Base-by-base conservation (phyloP, 1,139 yeast genomes). In the Taphrina wiesneri region DNA sequence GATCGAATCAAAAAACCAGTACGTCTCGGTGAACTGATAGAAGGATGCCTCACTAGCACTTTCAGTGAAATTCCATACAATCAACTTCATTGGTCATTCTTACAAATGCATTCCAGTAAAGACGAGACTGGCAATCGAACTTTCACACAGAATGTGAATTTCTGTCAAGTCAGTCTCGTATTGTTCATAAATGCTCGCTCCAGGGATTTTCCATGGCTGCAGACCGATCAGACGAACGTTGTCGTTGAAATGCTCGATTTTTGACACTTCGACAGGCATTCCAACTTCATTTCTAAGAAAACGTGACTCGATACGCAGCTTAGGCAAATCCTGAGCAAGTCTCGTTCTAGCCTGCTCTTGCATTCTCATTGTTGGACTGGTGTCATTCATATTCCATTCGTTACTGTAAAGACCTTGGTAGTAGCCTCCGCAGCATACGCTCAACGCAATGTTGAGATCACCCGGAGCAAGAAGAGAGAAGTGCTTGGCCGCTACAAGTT, bases 391-490 rank as follows among this genome's bases (percentile, higher is more conserved):
- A 15, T 43, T 23, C 62, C 62, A 56, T 5, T n/a, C 28, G 32
- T 21, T 21, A 7, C 30, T 11, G 25, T 17, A 30, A 3, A 51
- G 49, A 13, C 43, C 51, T 19, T 39, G 56, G 30, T 51, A 51
- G 32, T 25, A 34, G 26, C 64, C 64, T 4, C 57, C 57, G 13
- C 21, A 51, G 28, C 25, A 19, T 3, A n/a, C 21, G 25, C 57
- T 49, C 41, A 60, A 23, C 7, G 57, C 57, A 17, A 21, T 26
- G 23, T 53, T 51, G 13, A 60, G 30, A 17, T 26, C 30, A 28
- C 56, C 64, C 11, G 64, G 64, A 15, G 49, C 54, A 15, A 25
- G 9, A 11, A 51, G 17, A 19, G 64, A 51, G 32, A 60, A 49
- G 30, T 19, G 47, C 43, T 51, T 49, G 7, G 36, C 36, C 6